Conservation (phyloP, 164 flowering plant species). For the Cinnamomum micranthum region DNA sequence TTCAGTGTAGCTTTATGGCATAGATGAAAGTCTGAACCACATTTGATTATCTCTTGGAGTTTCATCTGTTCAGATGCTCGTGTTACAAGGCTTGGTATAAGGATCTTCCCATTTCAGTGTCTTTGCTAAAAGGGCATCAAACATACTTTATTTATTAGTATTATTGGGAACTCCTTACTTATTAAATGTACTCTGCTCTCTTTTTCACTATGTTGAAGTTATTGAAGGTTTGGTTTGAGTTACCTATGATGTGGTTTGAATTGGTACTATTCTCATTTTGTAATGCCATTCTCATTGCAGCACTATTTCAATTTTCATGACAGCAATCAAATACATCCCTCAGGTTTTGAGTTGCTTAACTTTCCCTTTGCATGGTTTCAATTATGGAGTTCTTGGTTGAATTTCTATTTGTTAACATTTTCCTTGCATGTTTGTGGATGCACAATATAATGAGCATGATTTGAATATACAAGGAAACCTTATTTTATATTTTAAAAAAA, state of each 20-base stretch:
- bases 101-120: neutral
- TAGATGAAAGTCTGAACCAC: too few species aligned
- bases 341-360: constrained; percentile 49
- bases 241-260: neutral
- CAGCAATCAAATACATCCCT: constrained; percentile 83
- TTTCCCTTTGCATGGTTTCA: neutral
- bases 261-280: neutral
- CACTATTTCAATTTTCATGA: constrained; percentile 77
- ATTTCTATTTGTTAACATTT: neutral
- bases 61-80: too few species aligned
- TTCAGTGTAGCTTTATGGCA: too few species aligned
- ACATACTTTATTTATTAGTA: neutral
- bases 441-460: neutral
- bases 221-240: neutral
- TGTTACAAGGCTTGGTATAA: too few species aligned
- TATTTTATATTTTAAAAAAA: too few species aligned
- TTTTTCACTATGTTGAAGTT: neutral
- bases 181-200: neutral
- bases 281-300: constrained; percentile 40
- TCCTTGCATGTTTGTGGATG: neutral
- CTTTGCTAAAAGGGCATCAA: neutral
- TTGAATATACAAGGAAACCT: neutral
- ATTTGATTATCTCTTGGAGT: too few species aligned
- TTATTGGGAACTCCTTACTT: neutral
- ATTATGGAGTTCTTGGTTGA: neutral